These are phyloP conservation scores for Triticum monococcum DNA, from an alignment of 176 grass and related monocot genomes.

Conservation along the genomic window DNA sequence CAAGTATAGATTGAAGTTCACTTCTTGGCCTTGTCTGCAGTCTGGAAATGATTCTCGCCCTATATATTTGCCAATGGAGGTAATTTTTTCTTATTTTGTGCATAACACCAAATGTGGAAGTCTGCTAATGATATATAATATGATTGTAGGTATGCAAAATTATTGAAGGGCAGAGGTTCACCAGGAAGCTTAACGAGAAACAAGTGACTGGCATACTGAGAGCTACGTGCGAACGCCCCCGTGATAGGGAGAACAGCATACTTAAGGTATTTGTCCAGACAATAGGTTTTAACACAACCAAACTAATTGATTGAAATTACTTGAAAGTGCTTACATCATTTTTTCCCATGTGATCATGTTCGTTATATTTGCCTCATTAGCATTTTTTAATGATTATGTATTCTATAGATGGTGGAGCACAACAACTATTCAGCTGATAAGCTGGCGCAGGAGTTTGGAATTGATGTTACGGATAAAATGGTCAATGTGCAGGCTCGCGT, in stretches of 20 bases:
- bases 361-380: neutral
- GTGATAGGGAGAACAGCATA: conserved; percentile 47
- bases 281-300: neutral
- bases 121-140: conserved; percentile 9
- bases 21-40: conserved; percentile 69
- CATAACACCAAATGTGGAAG: neutral
- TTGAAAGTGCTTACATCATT: conserved; percentile 17
- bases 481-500: conserved; percentile 51
- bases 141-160: conserved; percentile 65
- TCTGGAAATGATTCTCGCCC: conserved; percentile 57
- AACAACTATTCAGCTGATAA: conserved; percentile 62
- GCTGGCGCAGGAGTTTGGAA: conserved; percentile 49
- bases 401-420: conserved; percentile 48
- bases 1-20: conserved; percentile 35
- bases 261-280: conserved; percentile 30
- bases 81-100: conserved; percentile 27
- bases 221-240: conserved; percentile 56
- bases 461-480: conserved; percentile 45
- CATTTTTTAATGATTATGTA: neutral
- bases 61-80: conserved; percentile 83
- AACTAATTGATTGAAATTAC: neutral
- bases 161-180: conserved; percentile 68
- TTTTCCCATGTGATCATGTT: neutral
- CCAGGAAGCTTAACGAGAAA: conserved; percentile 58
- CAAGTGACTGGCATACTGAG: conserved; percentile 52